These are phyloP conservation scores for Kregervanrija pseudodelftensis DNA, from an alignment of 805 yeast genomes.

Conservation along the genomic window DNA sequence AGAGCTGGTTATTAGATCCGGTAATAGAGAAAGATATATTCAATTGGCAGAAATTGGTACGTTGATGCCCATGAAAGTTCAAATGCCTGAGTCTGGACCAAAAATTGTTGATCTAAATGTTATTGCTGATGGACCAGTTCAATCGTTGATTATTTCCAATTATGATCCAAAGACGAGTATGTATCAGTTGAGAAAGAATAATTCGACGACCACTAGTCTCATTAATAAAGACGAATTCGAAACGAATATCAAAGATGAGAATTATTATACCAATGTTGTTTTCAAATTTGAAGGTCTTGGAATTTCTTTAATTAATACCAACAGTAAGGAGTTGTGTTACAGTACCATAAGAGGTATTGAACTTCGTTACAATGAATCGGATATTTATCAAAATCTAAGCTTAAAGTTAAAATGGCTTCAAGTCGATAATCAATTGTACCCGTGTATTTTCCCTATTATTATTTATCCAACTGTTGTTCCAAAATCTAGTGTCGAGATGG, in stretches of 20 bases:
- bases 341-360: constrained; percentile 79
- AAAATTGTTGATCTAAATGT: constrained; percentile 80
- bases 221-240: constrained; percentile 42
- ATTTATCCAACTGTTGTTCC: constrained; percentile 88
- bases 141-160: constrained; percentile 75
- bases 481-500: constrained; percentile 74
- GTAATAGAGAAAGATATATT: constrained; percentile 67
- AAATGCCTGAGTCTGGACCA: background rate
- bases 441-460: constrained; percentile 81
- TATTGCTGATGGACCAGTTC: constrained; percentile 94
- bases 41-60: constrained; percentile 92
- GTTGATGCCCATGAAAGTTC: constrained; percentile 72
- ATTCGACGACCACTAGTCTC: constrained; percentile 23
- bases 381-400: constrained; percentile 71
- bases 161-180: constrained; percentile 74
- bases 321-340: constrained; percentile 70
- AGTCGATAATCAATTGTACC: constrained; percentile 84
- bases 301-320: constrained; percentile 67
- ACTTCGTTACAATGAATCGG: constrained; percentile 73
- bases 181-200: constrained; percentile 45
- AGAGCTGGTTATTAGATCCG: constrained; percentile 67
- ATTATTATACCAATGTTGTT: constrained; percentile 44
- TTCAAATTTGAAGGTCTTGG: constrained; percentile 82
- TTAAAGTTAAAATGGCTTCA: constrained; percentile 91
- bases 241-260: constrained; percentile 45